These are phyloP conservation scores for Exutisphaerella laricina DNA, from an alignment of 2,329 filamentous ascomycete species.

Conservation along the genomic window DNA sequence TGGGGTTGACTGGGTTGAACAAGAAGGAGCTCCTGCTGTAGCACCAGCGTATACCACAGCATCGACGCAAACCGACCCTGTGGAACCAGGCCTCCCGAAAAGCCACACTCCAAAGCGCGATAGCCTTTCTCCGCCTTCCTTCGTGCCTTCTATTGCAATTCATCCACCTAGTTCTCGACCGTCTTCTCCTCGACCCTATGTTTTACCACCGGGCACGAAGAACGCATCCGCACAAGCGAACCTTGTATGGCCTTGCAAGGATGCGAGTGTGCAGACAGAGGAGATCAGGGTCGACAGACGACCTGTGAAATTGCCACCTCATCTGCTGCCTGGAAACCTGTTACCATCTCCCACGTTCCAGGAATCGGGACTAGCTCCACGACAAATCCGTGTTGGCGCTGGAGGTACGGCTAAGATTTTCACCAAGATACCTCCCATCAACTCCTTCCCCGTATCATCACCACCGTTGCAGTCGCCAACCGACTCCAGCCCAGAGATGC, in stretches of 20 bases:
- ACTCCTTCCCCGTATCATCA: conserved; percentile 20
- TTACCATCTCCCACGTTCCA: conserved; percentile 45
- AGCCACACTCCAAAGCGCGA: conserved; percentile 23
- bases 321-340: conserved; percentile 74
- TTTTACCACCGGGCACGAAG: conserved; percentile 75
- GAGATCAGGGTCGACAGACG: conserved; percentile 80
- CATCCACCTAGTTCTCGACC: conserved; percentile 82
- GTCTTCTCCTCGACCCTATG: conserved; percentile 67
- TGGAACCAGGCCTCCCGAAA: conserved; percentile 21
- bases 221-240: conserved; percentile 77
- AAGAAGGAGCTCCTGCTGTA: conserved; percentile 16
- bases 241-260: conserved; percentile 47
- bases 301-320: conserved; percentile 65
- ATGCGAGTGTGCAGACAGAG: conserved; percentile 74
- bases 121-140: conserved; percentile 28
- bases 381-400: conserved; percentile 7
- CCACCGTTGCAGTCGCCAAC: conserved; percentile 24
- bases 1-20: conserved; percentile 21
- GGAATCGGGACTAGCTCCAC: conserved; percentile 13
- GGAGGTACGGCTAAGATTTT: conserved; percentile 9
- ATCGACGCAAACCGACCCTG: conserved; percentile 33
- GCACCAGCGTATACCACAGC: conserved; percentile 26
- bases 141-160: conserved; percentile 74
- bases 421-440: conserved; percentile 12
- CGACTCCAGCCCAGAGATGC: conserved; percentile 23